A percentile compares a stretch with the other conserved stretches of the same genome.
phyloP scores from a whole-genome alignment of 306 rosid genomes.

The Arachis stenosperma region DNA sequence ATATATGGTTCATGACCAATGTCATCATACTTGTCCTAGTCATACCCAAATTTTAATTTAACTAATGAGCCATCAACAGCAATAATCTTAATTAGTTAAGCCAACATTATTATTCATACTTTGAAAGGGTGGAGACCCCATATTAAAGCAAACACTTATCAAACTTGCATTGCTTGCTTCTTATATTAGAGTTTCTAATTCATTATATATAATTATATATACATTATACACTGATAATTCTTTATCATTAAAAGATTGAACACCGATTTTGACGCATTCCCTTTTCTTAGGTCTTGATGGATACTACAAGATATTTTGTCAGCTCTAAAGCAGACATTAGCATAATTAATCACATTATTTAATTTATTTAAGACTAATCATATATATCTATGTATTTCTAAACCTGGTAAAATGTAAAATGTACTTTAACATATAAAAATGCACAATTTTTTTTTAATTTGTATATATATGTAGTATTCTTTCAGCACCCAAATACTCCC shows the following conservation, averaged over 20 bases:
- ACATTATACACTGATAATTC: too few species aligned
- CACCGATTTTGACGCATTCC: slow-evolving; percentile 20
- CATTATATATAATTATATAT: too few species aligned
- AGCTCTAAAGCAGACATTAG: slow-evolving; percentile 23
- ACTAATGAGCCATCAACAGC: slow-evolving; percentile 16
- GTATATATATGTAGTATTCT: neutral
- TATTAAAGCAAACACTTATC: neutral
- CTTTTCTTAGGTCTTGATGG: neutral
- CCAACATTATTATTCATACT: neutral
- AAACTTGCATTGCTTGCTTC: neutral
- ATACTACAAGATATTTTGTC: neutral
- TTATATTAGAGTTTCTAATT: too few species aligned
- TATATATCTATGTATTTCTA: neutral
- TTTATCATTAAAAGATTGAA: slow-evolving; percentile 3
- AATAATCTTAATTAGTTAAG: slow-evolving; percentile 2
- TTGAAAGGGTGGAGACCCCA: neutral
- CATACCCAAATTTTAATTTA: neutral
- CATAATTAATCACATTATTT: slow-evolving; percentile 7
- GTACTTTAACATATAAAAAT: too few species aligned
- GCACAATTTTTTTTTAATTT: too few species aligned
- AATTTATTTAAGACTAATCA: neutral
- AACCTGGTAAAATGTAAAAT: too few species aligned
- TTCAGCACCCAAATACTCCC: neutral
- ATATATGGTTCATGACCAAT: neutral
- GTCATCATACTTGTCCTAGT: neutral